phyloP scores from a whole-genome alignment of 2,329 filamentous ascomycete genomes.

The Boeremia exigua region DNA sequence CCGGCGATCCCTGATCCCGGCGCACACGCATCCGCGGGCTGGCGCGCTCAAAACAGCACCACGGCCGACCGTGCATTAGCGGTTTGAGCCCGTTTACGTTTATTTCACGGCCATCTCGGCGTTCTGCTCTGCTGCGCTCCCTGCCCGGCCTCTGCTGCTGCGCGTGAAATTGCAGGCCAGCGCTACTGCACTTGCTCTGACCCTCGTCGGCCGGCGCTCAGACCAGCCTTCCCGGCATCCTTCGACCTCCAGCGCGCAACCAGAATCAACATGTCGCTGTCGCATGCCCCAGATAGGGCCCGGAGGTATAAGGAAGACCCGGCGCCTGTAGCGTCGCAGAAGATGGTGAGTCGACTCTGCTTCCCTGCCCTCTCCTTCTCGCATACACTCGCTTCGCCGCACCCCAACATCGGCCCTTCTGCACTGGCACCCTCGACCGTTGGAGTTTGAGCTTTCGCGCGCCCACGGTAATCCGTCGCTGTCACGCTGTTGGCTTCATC shows the following conservation, averaged over 20 bases:
- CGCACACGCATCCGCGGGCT: slow-evolving; percentile 34
- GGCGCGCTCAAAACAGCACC: slow-evolving; percentile 34
- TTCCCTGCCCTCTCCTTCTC: slow-evolving; percentile 37
- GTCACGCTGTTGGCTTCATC: slow-evolving; percentile 40
- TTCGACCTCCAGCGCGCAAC: slow-evolving; percentile 44
- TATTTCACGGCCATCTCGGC: slow-evolving; percentile 46
- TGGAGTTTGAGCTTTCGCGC: slow-evolving; percentile 34
- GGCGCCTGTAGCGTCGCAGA: slow-evolving; percentile 52
- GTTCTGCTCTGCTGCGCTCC: slow-evolving; percentile 18
- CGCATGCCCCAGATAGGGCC: slow-evolving; percentile 49
- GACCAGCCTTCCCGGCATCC: slow-evolving; percentile 43
- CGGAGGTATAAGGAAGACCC: slow-evolving; percentile 54
- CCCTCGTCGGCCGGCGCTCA: slow-evolving; percentile 40
- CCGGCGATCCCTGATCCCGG: slow-evolving; percentile 39
- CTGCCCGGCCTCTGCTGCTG: slow-evolving; percentile 18
- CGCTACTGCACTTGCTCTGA: slow-evolving; percentile 45
- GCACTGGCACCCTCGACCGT: slow-evolving; percentile 35
- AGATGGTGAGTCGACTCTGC: slow-evolving; percentile 52
- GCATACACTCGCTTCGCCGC: slow-evolving; percentile 32
- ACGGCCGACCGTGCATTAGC: slow-evolving; percentile 43
- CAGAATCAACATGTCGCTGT: slow-evolving; percentile 51
- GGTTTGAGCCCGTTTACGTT: slow-evolving; percentile 48
- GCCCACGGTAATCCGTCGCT: slow-evolving; percentile 31
- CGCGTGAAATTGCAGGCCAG: slow-evolving; percentile 47
- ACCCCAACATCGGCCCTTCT: slow-evolving; percentile 21